Evolutionary conservation across 2,329 filamentous ascomycete species (phyloP).

Genomic region (Epichloe gansuensis): DNA sequence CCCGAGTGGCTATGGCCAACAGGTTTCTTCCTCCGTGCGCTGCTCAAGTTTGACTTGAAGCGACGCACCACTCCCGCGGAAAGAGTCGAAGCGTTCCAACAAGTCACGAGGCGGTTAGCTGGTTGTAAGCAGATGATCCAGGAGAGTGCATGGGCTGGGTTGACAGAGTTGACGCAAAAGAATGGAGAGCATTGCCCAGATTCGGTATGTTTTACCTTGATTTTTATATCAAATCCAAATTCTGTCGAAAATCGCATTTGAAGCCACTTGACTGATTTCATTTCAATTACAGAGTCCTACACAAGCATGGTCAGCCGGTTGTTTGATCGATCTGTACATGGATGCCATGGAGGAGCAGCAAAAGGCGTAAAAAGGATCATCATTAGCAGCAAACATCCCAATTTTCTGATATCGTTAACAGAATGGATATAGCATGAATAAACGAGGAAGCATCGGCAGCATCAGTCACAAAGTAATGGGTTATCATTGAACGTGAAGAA

Average conservation of each 20-base stretch:
- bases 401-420: neutral
- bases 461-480: neutral
- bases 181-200: constrained; percentile 72
- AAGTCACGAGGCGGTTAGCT: constrained; percentile 69
- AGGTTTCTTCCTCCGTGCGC: constrained; percentile 83
- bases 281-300: constrained; percentile 57
- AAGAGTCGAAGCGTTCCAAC: constrained; percentile 81
- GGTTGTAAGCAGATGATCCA: constrained; percentile 78
- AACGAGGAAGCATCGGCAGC: neutral
- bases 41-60: constrained; percentile 80
- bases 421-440: neutral
- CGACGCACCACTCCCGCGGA: constrained; percentile 48
- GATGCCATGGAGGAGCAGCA: constrained; percentile 54
- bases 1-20: constrained; percentile 98
- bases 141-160: constrained; percentile 72
- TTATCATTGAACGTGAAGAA: neutral
- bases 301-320: constrained; percentile 91
- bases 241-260: too few relatives aligned
- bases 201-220: constrained; percentile 47
- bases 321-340: constrained; percentile 90
- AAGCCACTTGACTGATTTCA: neutral
- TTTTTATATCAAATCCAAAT: neutral
- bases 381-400: neutral
- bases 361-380: neutral
- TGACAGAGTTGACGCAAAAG: constrained; percentile 90